Evolutionary conservation across 1,284 basidiomycete genomes (phyloP), one percentile per base, ranked within the genome.

Genomic region (Cutaneotrichosporon spelunceum): DNA sequence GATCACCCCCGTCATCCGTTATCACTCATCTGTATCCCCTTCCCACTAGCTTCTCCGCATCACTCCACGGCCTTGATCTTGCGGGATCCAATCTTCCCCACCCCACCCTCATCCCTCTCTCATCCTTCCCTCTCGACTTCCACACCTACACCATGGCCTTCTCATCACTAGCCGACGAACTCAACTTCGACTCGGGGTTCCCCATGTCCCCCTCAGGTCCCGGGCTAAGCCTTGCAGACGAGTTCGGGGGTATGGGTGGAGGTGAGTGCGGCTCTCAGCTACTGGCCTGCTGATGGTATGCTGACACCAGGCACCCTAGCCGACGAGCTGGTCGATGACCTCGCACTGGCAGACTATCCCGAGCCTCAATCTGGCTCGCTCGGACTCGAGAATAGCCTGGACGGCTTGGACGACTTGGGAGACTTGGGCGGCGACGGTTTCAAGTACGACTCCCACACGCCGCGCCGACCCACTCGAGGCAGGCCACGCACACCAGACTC

Each of bases 91-190:
- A 42, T 16, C 13, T 16, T 16, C 3, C 14, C n/a, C 44, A 7
- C 21, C n/a, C 44, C 44, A 23, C 44, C 34, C 34, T 13, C 34
- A 6, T 14, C 14, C 26, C 23, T 27, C 47, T 5, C 6, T 14
- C 26, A 3, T 7, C 23, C 13, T 13, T 26, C 47, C 24, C 10
- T 14, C 24, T 13, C 27, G 8, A 13, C 11, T 2, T 9, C 14
- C 27, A 30, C 48, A 50, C 48, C n/a, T 8, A 19, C 42, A 44
- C 26, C 27, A 64, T 64, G 63, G 60, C 63, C 14, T 61, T 62
- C 52, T 57, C 61, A 6, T 52, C 49, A n/a, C 54, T 65, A 33
- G 63, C 63, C 11, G 60, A 65, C 54, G 63, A 65, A 57, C 63
- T 65, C 42, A 60, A 65, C 44, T 50, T 65, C 36, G 63, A 65